Conservation (phyloP, 768 basidiomycete genomes). For the Exidia glandulosa region DNA sequence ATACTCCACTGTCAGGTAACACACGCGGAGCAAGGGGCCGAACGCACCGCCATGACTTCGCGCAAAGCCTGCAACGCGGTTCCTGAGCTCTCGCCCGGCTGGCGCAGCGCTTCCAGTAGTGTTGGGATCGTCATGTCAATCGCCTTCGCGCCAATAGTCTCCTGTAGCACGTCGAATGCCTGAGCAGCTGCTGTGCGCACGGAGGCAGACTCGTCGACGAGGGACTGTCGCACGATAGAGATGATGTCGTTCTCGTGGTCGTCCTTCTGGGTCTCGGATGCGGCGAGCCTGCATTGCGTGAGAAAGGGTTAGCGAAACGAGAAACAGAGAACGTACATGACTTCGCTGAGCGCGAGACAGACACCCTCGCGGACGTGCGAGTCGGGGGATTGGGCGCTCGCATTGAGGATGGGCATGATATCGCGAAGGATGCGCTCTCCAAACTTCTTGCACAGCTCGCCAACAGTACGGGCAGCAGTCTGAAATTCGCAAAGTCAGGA, state of each 20-base stretch:
- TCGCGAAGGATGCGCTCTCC: conserved; percentile 85
- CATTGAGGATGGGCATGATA: conserved; percentile 67
- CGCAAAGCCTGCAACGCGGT: conserved; percentile 87
- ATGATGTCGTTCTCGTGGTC: conserved; percentile 86
- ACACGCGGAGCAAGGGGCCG: not conserved
- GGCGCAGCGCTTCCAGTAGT: conserved; percentile 80
- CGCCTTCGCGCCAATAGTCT: conserved; percentile 78
- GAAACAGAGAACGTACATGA: conserved; percentile 49
- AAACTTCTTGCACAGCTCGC: conserved; percentile 88
- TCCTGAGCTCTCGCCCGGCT: conserved; percentile 88
- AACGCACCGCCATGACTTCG: conserved; percentile 85
- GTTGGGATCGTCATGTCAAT: conserved; percentile 97
- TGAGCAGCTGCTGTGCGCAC: conserved; percentile 86
- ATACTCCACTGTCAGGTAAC: conserved; percentile 5
- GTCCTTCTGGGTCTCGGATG: conserved; percentile 73
- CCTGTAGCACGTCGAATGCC: conserved; percentile 87
- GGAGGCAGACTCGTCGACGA: conserved; percentile 79
- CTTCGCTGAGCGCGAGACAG: conserved; percentile 75
- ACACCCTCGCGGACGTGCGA: conserved; percentile 68
- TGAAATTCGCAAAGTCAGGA: conserved; percentile 25
- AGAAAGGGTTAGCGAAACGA: not conserved
- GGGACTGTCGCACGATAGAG: conserved; percentile 64
- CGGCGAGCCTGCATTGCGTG: conserved; percentile 51
- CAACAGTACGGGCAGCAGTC: conserved; percentile 82
- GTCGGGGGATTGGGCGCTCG: conserved; percentile 46